Evolutionary conservation across 1,284 basidiomycete species (phyloP), one percentile per base, ranked within the genome.

Genomic region (Kalmanozyma brasiliensis): DNA sequence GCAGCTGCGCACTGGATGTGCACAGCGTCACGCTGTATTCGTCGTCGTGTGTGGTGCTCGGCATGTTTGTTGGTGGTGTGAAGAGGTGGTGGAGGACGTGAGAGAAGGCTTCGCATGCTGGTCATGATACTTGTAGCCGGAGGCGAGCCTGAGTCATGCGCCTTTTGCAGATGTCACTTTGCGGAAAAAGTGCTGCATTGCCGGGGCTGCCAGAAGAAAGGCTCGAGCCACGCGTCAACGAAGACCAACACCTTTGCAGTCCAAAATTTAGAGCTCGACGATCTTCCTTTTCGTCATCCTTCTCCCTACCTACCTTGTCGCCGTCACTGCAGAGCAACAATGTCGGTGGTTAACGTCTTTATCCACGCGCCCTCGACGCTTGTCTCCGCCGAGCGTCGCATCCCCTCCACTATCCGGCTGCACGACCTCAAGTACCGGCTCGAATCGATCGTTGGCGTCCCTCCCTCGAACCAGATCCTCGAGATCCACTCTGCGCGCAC

Each of bases 401-500:
- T 78, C 5, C 60, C 73, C n/a, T 63, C 68, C 23, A 58, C 47
- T 29, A 51, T 67, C 32, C 58, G 74, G 3, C 42, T 76, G 0
- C 30, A 41, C 34, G 60, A 67, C 8, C 68, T 78, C 79, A 95
- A 63, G 91, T 85, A 85, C 65, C 95, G 93, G 75, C 87, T 98
- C 23, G 92, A 94, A 78, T 86, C 89, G 45, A 88, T 97, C 77
- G 96, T 94, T n/a, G 94, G 94, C 16, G 90, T 97, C 52, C 88
- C 91, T 5, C 57, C 65, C 13, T 48, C 63, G 0, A 16, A 52
- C 24, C 76, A 78, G 43, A 56, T 59, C 33, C 52, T 78, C 47
- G 84, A 86, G 0, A 80, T 95, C 7, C 86, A 87, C 49, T 86
- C 88, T 2, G 52, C 74, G 1, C 51, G 61, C n/a, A 69, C 75